These are phyloP conservation scores for Thalassia testudinum DNA, from an alignment of 116 monocot genomes.

Conservation along the genomic window DNA sequence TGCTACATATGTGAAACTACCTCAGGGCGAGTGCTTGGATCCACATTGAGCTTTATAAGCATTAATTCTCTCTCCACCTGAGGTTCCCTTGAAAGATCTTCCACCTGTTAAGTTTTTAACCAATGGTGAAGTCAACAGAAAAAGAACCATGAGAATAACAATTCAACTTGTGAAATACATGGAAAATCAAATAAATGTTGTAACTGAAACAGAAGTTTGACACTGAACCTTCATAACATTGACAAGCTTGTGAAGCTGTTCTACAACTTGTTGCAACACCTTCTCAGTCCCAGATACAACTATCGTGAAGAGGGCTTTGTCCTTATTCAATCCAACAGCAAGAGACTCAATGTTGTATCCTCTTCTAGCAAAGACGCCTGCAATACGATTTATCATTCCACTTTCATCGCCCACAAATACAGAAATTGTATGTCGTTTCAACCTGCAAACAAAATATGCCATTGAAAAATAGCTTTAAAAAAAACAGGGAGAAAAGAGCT, in stretches of 20 bases:
- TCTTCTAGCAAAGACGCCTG: conserved; percentile 69
- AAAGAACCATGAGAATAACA: background rate
- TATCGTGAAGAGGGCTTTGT: conserved; percentile 68
- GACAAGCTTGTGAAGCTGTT: conserved; percentile 55
- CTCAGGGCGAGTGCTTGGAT: conserved; percentile 66
- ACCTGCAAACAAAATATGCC: background rate
- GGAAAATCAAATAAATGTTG: background rate
- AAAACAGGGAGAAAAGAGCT: no score
- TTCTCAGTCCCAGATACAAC: conserved; percentile 67
- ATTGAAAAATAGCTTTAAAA: no score
- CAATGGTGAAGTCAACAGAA: background rate
- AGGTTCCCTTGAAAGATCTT: conserved; percentile 84
- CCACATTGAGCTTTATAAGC: conserved; percentile 81
- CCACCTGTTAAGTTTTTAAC: conserved; percentile 37
- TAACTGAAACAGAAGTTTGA: no score
- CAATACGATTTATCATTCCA: conserved; percentile 75
- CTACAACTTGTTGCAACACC: conserved; percentile 49
- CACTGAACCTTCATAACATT: conserved; percentile 52
- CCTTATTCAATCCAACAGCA: conserved; percentile 70
- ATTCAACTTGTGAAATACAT: background rate
- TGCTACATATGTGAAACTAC: conserved; percentile 12
- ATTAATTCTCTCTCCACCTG: conserved; percentile 93
- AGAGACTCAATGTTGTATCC: conserved; percentile 77
- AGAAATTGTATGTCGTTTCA: conserved; percentile 51
- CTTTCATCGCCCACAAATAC: conserved; percentile 86